Base-by-base conservation (phyloP, 768 basidiomycete genomes). In the Tricholoma bakamatsutake region DNA sequence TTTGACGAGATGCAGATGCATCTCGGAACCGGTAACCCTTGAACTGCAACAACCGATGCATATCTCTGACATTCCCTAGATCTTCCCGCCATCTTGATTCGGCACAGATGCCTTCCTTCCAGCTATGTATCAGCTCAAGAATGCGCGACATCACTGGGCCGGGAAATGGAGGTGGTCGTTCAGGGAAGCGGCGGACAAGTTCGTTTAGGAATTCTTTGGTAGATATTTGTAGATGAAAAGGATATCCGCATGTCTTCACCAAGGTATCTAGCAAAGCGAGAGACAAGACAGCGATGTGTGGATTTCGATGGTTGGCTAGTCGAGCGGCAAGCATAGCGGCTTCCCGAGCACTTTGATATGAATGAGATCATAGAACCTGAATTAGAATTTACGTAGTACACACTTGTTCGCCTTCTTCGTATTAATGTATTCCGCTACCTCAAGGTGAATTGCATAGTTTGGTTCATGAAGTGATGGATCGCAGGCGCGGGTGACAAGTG, bases 131-230 rank as follows among this genome's bases (percentile, higher is more conserved):
- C 58, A 96, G 78, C 62, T 97, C 95, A 37, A 99, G 76, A 60
- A 97, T 95, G 58, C 90, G 83, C 1, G 86, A 83, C 96, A 98
- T 99, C 62, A 97, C 91, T 18, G 93, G 88, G 2, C 92, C 90
- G 0, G 93, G 92, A 68, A 95, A 93, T 1, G 93, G 90, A 0
- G 97, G 96, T 2, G 97, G 97, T 45, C 96, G 84, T 72, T 99
- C 97, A 5, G 97, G 97, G 69, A 99, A 98, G 62, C 95, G 84
- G 49, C 96, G 86, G 24, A 99, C 97, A 67, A 99, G 87, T 68
- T 98, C 97, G 72, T 99, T 99, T 15, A 98, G 78, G 67, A 98
- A 99, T 66, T 98, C 97, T 67, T 99, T 98, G 40, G 96, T 98
- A 15, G 89, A 79, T 63, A 98, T 90, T 70, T 99, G 97, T 21